Percentiles rank a stretch among this genome's conserved stretches.
These are phyloP conservation scores for Trametes punicea DNA, from an alignment of 768 basidiomycete genomes.

Conservation along the genomic window DNA sequence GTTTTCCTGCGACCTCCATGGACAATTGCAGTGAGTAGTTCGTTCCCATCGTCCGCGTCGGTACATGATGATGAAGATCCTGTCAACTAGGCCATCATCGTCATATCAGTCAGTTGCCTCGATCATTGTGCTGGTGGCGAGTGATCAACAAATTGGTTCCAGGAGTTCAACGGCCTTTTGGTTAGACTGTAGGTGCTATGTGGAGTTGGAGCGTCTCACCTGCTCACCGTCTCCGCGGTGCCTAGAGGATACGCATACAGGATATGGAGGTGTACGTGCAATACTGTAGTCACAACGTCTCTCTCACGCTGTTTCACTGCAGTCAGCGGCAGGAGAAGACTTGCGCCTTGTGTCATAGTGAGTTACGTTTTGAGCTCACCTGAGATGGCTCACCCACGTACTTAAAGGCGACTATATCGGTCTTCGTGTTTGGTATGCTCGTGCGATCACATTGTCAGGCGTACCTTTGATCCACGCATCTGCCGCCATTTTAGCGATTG, in stretches of 20 bases:
- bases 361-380: not conserved
- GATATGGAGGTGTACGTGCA: conserved; percentile 8
- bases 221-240: not conserved
- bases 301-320: not conserved
- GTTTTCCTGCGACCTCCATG: not conserved
- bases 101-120: not conserved
- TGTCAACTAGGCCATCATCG: not conserved
- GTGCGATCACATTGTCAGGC: too few species aligned
- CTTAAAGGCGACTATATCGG: too few species aligned
- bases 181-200: not conserved
- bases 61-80: too few species aligned
- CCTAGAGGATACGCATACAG: conserved; percentile 11
- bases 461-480: too few species aligned
- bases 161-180: conserved; percentile 4
- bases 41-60: not conserved
- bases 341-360: conserved; percentile 3
- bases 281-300: not conserved
- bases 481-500: not conserved
- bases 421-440: too few species aligned
- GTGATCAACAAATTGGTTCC: too few species aligned
- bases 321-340: not conserved
- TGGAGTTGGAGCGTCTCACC: too few species aligned
- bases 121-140: not conserved
- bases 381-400: too few species aligned
- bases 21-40: not conserved